Evolutionary conservation across 2,329 filamentous ascomycete genomes (phyloP).

Genomic region (Cercospora berteroae): DNA sequence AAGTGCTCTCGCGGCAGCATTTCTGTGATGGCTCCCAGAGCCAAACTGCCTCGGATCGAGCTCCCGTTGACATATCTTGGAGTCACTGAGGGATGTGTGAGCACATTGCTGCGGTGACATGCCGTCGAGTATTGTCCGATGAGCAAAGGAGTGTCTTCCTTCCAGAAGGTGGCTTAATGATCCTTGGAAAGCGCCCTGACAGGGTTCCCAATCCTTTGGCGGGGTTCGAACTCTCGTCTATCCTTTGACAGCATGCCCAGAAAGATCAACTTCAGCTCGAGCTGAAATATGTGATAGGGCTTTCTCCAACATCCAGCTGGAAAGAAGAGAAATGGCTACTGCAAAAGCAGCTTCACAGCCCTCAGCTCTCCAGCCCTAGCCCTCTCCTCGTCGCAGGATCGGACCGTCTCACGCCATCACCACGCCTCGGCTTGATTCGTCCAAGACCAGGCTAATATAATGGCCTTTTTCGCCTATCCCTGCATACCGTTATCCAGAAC

Average conservation of each 20-base stretch:
- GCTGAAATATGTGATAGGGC: not conserved
- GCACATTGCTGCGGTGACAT: not conserved
- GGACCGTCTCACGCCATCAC: not conserved
- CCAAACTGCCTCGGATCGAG: not conserved
- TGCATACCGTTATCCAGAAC: not conserved
- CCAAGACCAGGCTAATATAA: not conserved
- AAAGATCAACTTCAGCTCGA: not conserved
- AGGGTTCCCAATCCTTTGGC: not conserved
- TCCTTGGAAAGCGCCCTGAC: not conserved
- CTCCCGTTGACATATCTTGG: not conserved
- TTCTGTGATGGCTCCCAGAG: too few relatives aligned
- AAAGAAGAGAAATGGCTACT: too few relatives aligned
- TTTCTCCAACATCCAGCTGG: not conserved
- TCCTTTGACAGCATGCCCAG: not conserved
- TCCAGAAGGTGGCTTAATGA: not conserved
- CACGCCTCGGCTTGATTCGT: not conserved
- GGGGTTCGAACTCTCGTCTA: not conserved
- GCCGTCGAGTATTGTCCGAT: too few relatives aligned
- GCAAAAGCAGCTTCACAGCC: too few relatives aligned
- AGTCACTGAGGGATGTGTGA: not conserved
- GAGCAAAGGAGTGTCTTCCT: too few relatives aligned
- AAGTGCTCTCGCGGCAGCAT: too few relatives aligned
- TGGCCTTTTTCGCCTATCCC: not conserved
- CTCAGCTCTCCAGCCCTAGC: not conserved
- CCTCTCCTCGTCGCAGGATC: not conserved